Evolutionary conservation across 192 early-diverging fungal species (phyloP).

Genomic region (Entomortierella parvispora): DNA sequence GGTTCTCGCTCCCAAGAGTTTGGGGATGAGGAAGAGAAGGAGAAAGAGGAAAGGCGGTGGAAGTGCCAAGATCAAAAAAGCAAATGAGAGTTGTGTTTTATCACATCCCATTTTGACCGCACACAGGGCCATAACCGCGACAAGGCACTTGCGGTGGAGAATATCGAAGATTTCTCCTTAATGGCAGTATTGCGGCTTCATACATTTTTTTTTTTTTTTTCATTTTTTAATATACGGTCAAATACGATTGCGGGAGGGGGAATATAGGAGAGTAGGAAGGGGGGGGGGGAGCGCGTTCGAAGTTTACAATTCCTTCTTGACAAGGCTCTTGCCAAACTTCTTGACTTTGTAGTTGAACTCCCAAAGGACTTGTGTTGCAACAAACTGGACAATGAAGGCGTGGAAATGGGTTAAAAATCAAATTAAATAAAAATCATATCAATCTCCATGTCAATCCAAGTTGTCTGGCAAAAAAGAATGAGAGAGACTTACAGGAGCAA

Average conservation of each 20-base stretch:
- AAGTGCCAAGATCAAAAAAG: too few species aligned
- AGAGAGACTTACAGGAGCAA: constrained; percentile 32
- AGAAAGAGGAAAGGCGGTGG: too few species aligned
- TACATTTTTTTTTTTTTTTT: background rate
- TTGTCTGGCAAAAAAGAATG: background rate
- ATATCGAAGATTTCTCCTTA: background rate
- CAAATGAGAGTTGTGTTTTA: background rate
- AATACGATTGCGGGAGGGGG: background rate
- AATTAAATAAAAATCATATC: background rate
- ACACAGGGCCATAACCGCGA: constrained; percentile 45
- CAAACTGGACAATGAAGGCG: constrained; percentile 26
- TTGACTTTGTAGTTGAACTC: constrained; percentile 34
- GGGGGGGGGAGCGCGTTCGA: background rate
- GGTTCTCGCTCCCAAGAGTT: too few species aligned
- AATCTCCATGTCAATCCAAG: background rate
- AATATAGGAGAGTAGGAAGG: background rate
- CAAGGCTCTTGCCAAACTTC: constrained; percentile 32
- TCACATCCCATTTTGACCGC: constrained; percentile 16
- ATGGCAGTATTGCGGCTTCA: constrained; percentile 41
- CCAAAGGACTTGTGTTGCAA: constrained; percentile 26
- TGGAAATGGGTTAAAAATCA: background rate
- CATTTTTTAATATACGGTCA: background rate
- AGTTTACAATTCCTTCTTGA: constrained; percentile 39
- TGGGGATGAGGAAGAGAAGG: too few species aligned
- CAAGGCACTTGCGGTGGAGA: constrained; percentile 31